A percentile compares a stretch with the other conserved stretches of the same genome.
These are phyloP conservation scores for Blastobotrys americana DNA, from an alignment of 805 yeast species.

Conservation along the genomic window DNA sequence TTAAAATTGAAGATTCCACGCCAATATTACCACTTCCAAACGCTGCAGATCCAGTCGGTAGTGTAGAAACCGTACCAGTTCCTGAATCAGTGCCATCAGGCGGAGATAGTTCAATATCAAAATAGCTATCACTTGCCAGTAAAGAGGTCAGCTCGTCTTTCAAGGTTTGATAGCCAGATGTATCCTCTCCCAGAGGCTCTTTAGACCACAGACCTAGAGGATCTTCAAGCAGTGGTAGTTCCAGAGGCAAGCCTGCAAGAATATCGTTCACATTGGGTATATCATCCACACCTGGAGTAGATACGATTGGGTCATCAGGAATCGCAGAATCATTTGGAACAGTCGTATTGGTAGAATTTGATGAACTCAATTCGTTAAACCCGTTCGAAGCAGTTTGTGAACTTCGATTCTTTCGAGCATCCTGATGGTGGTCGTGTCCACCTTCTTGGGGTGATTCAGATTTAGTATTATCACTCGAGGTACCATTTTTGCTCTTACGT, in stretches of 20 bases:
- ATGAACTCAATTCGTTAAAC: neutral
- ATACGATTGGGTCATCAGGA: neutral
- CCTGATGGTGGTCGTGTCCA: conserved; percentile 1
- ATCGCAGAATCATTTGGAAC: neutral
- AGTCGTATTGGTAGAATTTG: neutral
- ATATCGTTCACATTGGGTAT: neutral
- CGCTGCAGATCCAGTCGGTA: neutral
- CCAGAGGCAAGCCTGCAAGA: neutral
- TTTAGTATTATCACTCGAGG: neutral
- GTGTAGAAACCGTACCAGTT: neutral
- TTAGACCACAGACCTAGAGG: neutral
- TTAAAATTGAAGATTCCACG: too few species aligned
- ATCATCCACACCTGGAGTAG: neutral
- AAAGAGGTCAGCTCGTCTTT: conserved; percentile 16
- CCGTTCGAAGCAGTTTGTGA: neutral
- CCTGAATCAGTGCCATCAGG: neutral
- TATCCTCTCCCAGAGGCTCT: neutral
- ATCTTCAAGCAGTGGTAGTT: neutral
- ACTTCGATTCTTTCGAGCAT: too few species aligned
- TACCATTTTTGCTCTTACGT: neutral
- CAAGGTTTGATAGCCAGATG: conserved; percentile 9
- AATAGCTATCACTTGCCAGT: conserved; percentile 10
- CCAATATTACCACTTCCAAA: neutral
- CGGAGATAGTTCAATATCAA: neutral
- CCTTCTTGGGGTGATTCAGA: neutral